Evolutionary conservation across 2,329 filamentous ascomycete species (phyloP).

Genomic region (Talaromyces sp.): DNA sequence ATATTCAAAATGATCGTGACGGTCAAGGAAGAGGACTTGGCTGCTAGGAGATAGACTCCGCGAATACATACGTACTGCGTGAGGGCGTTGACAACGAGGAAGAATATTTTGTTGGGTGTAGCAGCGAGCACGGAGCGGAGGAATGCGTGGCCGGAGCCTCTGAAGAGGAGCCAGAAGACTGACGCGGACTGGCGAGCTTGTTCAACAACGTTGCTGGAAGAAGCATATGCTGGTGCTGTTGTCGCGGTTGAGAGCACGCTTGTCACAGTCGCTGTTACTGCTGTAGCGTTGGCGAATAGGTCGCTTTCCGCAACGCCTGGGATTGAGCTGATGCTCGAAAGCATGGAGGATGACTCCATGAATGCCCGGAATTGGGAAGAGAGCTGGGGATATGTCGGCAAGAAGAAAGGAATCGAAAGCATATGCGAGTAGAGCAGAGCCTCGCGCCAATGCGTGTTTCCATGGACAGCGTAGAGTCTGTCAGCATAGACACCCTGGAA

Average conservation of each 20-base stretch:
- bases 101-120: slow-evolving; percentile 32
- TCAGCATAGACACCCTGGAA: slow-evolving; percentile 96
- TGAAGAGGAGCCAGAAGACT: slow-evolving; percentile 1
- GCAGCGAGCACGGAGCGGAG: slow-evolving; percentile 22
- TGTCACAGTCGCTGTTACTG: neutral
- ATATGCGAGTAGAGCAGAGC: slow-evolving; percentile 87
- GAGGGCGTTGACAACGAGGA: slow-evolving; percentile 55
- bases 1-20: slow-evolving; percentile 97
- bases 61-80: slow-evolving; percentile 95
- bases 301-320: neutral
- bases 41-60: slow-evolving; percentile 89
- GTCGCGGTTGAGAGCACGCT: neutral
- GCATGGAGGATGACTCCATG: slow-evolving; percentile 28
- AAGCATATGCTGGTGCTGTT: neutral
- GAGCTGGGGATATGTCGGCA: slow-evolving; percentile 33
- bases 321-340: slow-evolving; percentile 16
- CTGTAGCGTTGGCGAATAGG: neutral
- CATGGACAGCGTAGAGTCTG: slow-evolving; percentile 78
- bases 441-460: slow-evolving; percentile 81
- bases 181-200: slow-evolving; percentile 4
- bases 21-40: slow-evolving; percentile 82
- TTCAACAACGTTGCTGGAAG: neutral
- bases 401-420: slow-evolving; percentile 43
- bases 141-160: slow-evolving; percentile 16
- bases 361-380: slow-evolving; percentile 32